phyloP scores from a whole-genome alignment of 306 rosid genomes.

The Lathyrus tuberosus region DNA sequence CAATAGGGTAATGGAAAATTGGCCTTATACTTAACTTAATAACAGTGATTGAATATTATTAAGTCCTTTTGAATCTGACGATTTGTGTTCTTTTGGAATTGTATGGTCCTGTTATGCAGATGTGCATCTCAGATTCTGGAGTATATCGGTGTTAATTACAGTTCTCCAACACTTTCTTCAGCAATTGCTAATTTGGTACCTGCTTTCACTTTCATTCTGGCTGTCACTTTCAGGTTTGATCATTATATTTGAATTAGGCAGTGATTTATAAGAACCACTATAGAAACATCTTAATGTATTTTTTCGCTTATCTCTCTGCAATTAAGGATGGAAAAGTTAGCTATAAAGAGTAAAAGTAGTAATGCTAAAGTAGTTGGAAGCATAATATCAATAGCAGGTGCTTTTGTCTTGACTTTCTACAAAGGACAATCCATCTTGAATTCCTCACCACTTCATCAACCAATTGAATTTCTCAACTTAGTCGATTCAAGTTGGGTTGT shows the following conservation, averaged over 20 bases:
- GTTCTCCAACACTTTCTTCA: conserved; percentile 94
- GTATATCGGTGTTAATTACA: conserved; percentile 63
- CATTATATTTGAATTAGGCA: background rate
- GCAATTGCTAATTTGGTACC: conserved; percentile 86
- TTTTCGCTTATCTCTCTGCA: background rate
- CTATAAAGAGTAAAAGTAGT: conserved; percentile 59
- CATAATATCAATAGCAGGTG: conserved; percentile 77
- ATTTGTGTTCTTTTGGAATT: background rate
- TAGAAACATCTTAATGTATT: no score
- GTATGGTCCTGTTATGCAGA: conserved; percentile 43
- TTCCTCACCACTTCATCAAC: conserved; percentile 36
- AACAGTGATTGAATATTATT: no score
- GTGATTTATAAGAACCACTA: background rate
- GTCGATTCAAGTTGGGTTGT: conserved; percentile 57
- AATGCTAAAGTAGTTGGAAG: conserved; percentile 84
- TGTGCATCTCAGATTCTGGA: conserved; percentile 76
- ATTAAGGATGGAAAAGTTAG: conserved; percentile 78
- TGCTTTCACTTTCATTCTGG: conserved; percentile 86
- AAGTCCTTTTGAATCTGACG: background rate
- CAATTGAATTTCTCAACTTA: conserved; percentile 38
- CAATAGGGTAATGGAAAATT: conserved; percentile 69
- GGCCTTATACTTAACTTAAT: background rate
- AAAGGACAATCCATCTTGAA: conserved; percentile 66
- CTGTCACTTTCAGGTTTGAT: conserved; percentile 74
- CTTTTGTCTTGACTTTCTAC: conserved; percentile 81